Percentiles rank a stretch among this genome's conserved stretches.
Conservation (phyloP, 2,329 filamentous ascomycete genomes). For the Sporothrix globosa region DNA sequence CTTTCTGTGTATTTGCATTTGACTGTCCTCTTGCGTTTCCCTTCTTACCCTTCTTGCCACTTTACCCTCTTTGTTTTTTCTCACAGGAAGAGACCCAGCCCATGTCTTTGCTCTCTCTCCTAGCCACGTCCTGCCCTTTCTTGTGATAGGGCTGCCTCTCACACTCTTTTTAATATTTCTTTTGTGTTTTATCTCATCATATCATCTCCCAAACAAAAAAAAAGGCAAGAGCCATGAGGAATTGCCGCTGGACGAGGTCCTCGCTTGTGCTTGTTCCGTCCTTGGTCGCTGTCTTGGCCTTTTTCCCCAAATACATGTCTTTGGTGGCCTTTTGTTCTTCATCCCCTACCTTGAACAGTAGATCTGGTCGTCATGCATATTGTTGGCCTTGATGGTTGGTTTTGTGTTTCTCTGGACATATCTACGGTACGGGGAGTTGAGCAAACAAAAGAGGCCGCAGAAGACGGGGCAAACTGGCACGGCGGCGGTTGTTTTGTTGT, state of each 20-base stretch:
- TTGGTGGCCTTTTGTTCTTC: background rate
- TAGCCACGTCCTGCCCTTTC: constrained; percentile 15
- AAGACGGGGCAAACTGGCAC: background rate
- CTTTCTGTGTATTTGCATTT: constrained; percentile 17
- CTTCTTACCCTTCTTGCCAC: constrained; percentile 18
- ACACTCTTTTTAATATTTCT: constrained; percentile 16
- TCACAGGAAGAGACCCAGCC: background rate
- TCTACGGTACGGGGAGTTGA: constrained; percentile 7
- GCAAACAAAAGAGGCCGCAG: background rate
- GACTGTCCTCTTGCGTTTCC: background rate
- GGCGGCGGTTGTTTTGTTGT: background rate
- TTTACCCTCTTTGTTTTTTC: background rate
- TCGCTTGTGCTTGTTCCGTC: constrained; percentile 12
- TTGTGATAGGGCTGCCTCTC: background rate
- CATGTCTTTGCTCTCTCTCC: constrained; percentile 2
- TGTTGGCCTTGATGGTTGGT: constrained; percentile 21
- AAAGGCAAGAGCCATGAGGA: constrained; percentile 29
- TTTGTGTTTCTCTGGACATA: constrained; percentile 24
- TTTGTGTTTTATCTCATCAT: constrained; percentile 25
- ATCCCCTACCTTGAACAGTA: background rate
- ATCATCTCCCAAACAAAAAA: background rate
- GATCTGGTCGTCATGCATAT: constrained; percentile 28
- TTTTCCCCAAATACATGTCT: background rate
- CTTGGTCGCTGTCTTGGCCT: background rate
- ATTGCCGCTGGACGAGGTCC: constrained; percentile 13